Conservation (phyloP, 1,284 basidiomycete species). For the Lignosus rhinocerotis region DNA sequence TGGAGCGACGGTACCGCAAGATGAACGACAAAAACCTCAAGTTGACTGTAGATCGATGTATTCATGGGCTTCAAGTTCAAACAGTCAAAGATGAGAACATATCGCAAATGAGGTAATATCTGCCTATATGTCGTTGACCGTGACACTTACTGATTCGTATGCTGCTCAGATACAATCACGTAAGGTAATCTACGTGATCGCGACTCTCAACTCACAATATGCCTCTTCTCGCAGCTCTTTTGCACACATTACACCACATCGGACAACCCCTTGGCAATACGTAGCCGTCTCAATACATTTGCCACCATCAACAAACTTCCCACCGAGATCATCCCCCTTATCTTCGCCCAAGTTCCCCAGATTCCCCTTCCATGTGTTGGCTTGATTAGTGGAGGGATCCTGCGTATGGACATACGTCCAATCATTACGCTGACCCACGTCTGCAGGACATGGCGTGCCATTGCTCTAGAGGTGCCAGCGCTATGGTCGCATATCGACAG, state of each 20-base stretch:
- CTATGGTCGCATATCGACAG: not conserved
- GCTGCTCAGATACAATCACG: not conserved
- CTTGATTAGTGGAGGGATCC: not conserved
- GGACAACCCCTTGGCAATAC: not conserved
- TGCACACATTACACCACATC: not conserved
- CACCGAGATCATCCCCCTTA: not conserved
- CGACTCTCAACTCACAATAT: not conserved
- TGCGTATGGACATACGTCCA: not conserved
- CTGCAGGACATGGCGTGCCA: not conserved
- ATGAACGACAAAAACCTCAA: not conserved
- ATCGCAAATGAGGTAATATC: not conserved
- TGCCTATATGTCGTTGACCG: not conserved
- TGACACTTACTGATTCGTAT: not conserved
- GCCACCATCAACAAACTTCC: not conserved
- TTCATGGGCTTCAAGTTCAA: not conserved
- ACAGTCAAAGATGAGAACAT: not conserved
- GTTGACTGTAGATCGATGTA: not conserved
- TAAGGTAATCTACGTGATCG: not conserved
- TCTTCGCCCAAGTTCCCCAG: not conserved
- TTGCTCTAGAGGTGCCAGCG: not conserved
- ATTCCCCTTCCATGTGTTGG: no score
- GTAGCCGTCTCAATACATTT: not conserved
- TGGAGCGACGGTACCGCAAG: no score
- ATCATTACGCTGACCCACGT: not conserved
- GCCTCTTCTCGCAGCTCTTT: not conserved